These are phyloP conservation scores for Tranzscheliella williamsii DNA, from an alignment of 1,284 basidiomycete species.

Conservation along the genomic window DNA sequence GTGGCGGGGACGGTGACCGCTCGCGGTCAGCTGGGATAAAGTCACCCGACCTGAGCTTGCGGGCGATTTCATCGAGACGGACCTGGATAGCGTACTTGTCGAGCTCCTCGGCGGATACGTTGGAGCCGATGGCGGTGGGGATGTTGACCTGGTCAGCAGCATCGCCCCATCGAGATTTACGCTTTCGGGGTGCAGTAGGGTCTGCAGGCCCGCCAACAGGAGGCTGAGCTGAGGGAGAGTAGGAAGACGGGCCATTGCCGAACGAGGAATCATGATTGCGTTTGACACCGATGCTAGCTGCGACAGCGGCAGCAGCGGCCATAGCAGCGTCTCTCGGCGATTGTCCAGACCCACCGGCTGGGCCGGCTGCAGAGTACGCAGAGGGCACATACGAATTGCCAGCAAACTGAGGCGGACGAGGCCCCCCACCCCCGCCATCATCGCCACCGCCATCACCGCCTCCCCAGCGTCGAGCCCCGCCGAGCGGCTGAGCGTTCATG, in stretches of 20 bases:
- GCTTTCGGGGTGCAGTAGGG: constrained; percentile 56
- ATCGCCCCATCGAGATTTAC: constrained; percentile 59
- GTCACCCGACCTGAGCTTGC: constrained; percentile 88
- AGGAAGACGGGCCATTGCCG: too few species aligned
- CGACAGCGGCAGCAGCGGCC: too few species aligned
- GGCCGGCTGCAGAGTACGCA: constrained; percentile 4
- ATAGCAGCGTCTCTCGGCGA: constrained; percentile 12
- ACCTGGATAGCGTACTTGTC: constrained; percentile 60
- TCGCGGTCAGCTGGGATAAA: constrained; percentile 94
- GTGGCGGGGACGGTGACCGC: constrained; percentile 91
- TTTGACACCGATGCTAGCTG: constrained; percentile 38
- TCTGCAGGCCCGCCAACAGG: too few species aligned
- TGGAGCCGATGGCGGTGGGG: constrained; percentile 52
- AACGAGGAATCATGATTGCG: constrained; percentile 29
- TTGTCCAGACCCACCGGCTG: background rate
- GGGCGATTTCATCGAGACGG: constrained; percentile 92
- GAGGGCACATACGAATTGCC: constrained; percentile 5
- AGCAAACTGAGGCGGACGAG: constrained; percentile 1
- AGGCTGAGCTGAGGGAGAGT: too few species aligned
- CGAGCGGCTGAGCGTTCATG: constrained; percentile 57
- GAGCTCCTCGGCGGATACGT: constrained; percentile 51
- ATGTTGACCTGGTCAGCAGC: constrained; percentile 43
- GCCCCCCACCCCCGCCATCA: too few species aligned
- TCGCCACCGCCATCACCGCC: constrained; percentile 34
- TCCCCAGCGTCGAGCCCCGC: constrained; percentile 50